Evolutionary conservation across 163 green algal species (phyloP).

Genomic region (Chlamydomonas reinhardtii): DNA sequence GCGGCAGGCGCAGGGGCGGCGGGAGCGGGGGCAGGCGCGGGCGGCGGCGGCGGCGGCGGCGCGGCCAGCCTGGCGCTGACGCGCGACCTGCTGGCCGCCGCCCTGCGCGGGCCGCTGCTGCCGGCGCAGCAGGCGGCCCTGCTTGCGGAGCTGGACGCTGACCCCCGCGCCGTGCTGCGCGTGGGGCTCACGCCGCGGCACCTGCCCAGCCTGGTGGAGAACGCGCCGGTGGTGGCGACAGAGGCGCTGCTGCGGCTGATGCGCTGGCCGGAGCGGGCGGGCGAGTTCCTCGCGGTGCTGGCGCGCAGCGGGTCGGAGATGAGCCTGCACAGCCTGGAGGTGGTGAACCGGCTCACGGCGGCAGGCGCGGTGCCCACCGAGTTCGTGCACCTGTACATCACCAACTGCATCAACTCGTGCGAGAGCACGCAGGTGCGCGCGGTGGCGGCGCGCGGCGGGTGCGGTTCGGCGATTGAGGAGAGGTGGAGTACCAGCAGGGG

Average conservation of each 20-base stretch:
- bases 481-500: too few relatives aligned
- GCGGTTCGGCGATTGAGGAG: too few relatives aligned
- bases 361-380: constrained; percentile 79
- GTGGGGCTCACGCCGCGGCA: constrained; percentile 63
- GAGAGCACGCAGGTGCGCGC: constrained; percentile 75
- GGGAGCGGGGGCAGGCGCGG: not conserved
- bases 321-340: constrained; percentile 91
- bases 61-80: constrained; percentile 6
- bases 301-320: constrained; percentile 73
- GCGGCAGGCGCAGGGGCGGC: too few relatives aligned
- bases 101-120: constrained; percentile 71
- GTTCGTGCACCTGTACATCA: constrained; percentile 91
- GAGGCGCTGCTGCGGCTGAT: constrained; percentile 82
- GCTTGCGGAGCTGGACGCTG: constrained; percentile 61
- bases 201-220: constrained; percentile 84
- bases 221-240: constrained; percentile 82
- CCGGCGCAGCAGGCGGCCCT: constrained; percentile 77
- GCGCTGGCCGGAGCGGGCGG: constrained; percentile 48
- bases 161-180: constrained; percentile 62
- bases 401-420: constrained; percentile 89
- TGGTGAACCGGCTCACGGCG: constrained; percentile 87
- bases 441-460: too few relatives aligned
- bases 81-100: constrained; percentile 64
- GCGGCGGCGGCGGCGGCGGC: not conserved
- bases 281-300: constrained; percentile 60